A percentile compares a stretch with the other conserved stretches of the same genome.
Evolutionary conservation across 2,329 filamentous ascomycete genomes (phyloP).

Genomic region (Eutypa lata): DNA sequence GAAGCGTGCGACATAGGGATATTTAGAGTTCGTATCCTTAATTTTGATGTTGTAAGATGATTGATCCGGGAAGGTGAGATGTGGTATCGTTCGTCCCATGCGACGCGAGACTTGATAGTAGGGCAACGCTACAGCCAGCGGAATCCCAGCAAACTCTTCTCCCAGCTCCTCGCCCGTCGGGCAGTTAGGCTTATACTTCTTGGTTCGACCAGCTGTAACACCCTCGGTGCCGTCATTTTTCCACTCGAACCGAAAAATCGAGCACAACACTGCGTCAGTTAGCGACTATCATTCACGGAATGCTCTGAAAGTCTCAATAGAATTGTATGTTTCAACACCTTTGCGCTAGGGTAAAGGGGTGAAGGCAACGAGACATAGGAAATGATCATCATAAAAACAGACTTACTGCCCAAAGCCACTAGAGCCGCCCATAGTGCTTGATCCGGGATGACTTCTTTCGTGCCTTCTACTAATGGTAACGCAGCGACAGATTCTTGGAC

Average conservation of each 20-base stretch:
- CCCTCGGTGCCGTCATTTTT: constrained; percentile 50
- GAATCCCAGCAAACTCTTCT: constrained; percentile 47
- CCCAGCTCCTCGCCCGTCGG: constrained; percentile 49
- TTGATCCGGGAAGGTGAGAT: constrained; percentile 52
- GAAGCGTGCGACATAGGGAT: constrained; percentile 49
- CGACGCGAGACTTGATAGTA: constrained; percentile 48
- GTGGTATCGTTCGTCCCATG: constrained; percentile 50
- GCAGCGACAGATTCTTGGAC: constrained; percentile 47
- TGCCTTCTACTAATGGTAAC: constrained; percentile 47
- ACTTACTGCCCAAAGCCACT: constrained; percentile 41
- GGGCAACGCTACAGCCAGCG: constrained; percentile 45
- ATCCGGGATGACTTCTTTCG: constrained; percentile 47
- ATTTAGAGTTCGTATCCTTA: constrained; percentile 43
- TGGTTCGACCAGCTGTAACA: constrained; percentile 32
- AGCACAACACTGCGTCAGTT: constrained; percentile 37
- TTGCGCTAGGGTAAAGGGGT: too few relatives aligned
- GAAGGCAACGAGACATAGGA: too few relatives aligned
- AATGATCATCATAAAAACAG: too few relatives aligned
- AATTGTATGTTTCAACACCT: too few relatives aligned
- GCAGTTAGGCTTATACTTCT: constrained; percentile 33
- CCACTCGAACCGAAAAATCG: constrained; percentile 51
- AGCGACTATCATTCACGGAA: background rate
- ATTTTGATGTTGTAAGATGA: constrained; percentile 52
- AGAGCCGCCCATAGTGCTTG: constrained; percentile 51
- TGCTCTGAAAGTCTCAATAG: background rate